Evolutionary conservation across 495 filamentous ascomycete species (phyloP).

Genomic region (Aspergillus bertholletiae): DNA sequence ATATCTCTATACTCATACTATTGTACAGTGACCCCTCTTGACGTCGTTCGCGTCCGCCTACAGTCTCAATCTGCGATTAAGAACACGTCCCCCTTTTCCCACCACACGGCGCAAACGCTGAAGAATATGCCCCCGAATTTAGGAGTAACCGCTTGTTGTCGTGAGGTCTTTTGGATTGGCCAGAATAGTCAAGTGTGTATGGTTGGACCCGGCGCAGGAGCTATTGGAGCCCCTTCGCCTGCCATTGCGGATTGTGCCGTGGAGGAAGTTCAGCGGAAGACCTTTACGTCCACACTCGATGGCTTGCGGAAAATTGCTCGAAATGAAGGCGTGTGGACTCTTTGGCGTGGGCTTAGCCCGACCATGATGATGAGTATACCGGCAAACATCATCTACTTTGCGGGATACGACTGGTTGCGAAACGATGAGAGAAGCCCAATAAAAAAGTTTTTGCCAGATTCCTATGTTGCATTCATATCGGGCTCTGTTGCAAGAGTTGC

Average conservation of each 20-base stretch:
- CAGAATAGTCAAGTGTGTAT: conserved; percentile 82
- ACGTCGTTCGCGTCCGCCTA: conserved; percentile 92
- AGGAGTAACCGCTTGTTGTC: conserved; percentile 91
- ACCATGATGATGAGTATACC: conserved; percentile 94
- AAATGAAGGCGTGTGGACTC: conserved; percentile 79
- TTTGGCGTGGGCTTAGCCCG: conserved; percentile 91
- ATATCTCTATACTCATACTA: conserved; percentile 13
- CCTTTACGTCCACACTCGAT: conserved; percentile 88
- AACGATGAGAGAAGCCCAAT: conserved; percentile 67
- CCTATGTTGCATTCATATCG: conserved; percentile 74
- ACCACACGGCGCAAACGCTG: conserved; percentile 52
- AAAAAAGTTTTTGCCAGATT: conserved; percentile 52
- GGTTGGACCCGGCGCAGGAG: conserved; percentile 44
- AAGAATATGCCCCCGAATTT: conserved; percentile 69
- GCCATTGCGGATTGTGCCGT: conserved; percentile 70
- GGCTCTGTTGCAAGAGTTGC: conserved; percentile 73
- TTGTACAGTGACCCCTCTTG: conserved; percentile 80
- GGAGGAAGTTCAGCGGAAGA: conserved; percentile 75
- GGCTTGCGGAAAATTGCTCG: conserved; percentile 94
- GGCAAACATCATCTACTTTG: conserved; percentile 96
- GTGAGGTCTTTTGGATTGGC: conserved; percentile 95
- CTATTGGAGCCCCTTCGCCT: conserved; percentile 29
- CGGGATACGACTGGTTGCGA: conserved; percentile 94
- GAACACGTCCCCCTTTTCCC: conserved; percentile 38
- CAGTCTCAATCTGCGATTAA: conserved; percentile 70